Conservation (phyloP, 345 rosid species). For the Litchi chinensis region DNA sequence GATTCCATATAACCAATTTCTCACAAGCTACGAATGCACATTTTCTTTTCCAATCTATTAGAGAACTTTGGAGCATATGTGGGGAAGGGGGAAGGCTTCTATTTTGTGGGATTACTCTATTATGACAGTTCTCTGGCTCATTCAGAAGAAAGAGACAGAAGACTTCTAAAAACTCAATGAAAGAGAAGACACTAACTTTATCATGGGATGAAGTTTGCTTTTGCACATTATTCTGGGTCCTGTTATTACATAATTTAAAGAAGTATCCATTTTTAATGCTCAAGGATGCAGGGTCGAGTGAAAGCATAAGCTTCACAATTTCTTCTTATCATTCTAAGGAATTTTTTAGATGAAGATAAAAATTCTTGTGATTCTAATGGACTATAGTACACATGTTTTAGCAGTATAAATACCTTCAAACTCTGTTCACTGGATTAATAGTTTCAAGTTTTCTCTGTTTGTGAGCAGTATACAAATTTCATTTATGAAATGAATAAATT, state of each 20-base stretch:
- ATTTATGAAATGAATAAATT: not conserved
- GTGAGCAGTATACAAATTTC: not conserved
- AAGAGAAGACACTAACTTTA: not conserved
- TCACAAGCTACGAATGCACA: not conserved
- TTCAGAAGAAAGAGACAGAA: not conserved
- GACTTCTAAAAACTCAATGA: not conserved
- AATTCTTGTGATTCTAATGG: not conserved
- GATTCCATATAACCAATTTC: not conserved
- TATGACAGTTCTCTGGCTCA: not conserved
- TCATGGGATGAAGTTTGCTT: too few relatives aligned
- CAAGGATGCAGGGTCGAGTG: not conserved
- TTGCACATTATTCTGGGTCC: not conserved
- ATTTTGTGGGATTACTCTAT: not conserved
- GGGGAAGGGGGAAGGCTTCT: not conserved
- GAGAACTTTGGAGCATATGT: not conserved
- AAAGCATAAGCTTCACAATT: not conserved
- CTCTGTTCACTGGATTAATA: not conserved
- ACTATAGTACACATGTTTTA: too few relatives aligned
- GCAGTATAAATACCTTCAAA: not conserved
- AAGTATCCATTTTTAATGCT: too few relatives aligned
- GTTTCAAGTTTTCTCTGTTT: too few relatives aligned
- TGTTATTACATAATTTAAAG: too few relatives aligned
- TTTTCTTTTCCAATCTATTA: not conserved
- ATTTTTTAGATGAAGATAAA: too few relatives aligned
- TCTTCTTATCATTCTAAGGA: too few relatives aligned